Base-by-base conservation (phyloP, 805 yeast genomes). In the Trichomonascus vanleenenianus region DNA sequence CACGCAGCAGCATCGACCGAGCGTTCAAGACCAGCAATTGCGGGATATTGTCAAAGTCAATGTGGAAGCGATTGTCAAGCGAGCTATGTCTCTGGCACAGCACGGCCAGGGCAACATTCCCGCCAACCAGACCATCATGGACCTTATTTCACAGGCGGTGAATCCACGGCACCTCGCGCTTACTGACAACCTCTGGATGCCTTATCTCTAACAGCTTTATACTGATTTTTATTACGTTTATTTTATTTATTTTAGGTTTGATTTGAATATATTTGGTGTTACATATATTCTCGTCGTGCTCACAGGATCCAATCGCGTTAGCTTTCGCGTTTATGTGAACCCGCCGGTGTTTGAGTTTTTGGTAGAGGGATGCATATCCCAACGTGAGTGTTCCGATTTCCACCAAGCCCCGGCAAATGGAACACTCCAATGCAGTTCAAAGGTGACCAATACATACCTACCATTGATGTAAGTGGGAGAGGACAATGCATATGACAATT, bases 131-230 rank as follows among this genome's bases (percentile, higher is more conserved):
- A 81, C 85, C 50, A 85, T 88, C 30, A 73, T 93, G 53, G 97
- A 93, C 57, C 75, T 91, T 59, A 86, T 93, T 43, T 83, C 95
- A 3, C 88, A 86, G 58, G 97, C 98, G 5, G 97, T 89, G 12
- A 91, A 89, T 59, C 97, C 97, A 31, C 78, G 95, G 56, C 86
- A 87, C 57, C 68, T 93, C 55, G 97, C 97, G 12, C 79, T 86
- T 45, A 83, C 95, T 4, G 98, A 93, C 56, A 80, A 88, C 12
- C 73, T 85, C 52, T 93, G 96, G 88, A 86, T 93, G 96, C 93
- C 98, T 1, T 93, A 87, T 68, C 78, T 88, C 55, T 88, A 69
- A 52, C 30, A 15, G 19, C 7, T 8, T 8, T 33, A 9, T 33
- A 6, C 12, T n/a, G 11, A 15, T n/a, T 14, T 4, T 6, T 32